A percentile compares a stretch with the other conserved stretches of the same genome.
These are phyloP conservation scores for Poa pratensis DNA, from an alignment of 176 grass and related monocot species.

Conservation along the genomic window DNA sequence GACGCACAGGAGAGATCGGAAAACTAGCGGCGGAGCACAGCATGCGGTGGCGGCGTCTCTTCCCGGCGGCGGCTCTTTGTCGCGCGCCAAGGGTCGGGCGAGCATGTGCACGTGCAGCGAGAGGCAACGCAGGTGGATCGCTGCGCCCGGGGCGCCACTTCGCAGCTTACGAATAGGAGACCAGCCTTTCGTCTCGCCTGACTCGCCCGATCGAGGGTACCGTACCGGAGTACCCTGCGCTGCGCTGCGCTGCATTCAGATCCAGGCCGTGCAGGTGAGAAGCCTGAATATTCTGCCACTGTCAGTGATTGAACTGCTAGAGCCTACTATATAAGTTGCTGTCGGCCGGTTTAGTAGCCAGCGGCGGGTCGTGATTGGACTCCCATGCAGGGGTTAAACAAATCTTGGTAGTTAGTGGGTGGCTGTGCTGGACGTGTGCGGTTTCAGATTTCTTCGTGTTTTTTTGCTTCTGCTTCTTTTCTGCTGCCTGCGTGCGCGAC, in stretches of 20 bases:
- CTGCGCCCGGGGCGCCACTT: not conserved
- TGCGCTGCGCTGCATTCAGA: no score
- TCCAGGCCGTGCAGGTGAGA: not conserved
- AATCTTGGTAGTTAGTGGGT: not conserved
- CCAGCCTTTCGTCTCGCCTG: not conserved
- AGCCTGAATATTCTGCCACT: not conserved
- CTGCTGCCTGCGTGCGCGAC: no score
- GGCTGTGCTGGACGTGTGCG: no score
- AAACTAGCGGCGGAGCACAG: slow-evolving; percentile 1
- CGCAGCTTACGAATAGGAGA: not conserved
- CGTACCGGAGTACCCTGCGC: no score
- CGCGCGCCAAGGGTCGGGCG: no score
- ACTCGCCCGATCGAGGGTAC: not conserved
- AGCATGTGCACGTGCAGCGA: no score
- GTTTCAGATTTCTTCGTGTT: no score
- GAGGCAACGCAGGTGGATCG: not conserved
- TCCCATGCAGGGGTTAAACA: not conserved
- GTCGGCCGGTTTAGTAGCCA: no score
- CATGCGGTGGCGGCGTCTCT: not conserved
- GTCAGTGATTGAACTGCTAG: not conserved
- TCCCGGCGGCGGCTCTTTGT: no score
- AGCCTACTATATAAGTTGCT: no score
- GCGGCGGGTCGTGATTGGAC: not conserved
- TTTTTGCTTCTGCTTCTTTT: no score
- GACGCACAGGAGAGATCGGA: not conserved